Evolutionary conservation across 768 basidiomycete species (phyloP), one percentile per base, ranked within the genome.

Genomic region (Pleurotus sapidus): DNA sequence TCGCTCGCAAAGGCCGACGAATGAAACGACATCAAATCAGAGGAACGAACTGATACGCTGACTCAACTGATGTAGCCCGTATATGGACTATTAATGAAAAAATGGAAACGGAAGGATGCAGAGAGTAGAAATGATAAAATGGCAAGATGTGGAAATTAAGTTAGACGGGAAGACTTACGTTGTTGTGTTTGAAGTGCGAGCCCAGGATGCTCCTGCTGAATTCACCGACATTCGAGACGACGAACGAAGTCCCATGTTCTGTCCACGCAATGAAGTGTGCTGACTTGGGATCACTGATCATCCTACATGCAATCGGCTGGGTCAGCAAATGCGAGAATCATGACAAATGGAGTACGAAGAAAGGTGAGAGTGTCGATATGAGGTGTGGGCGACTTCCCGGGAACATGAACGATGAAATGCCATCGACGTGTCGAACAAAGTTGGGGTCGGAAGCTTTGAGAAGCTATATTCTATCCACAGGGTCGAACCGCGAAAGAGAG

Each of bases 181-280:
- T 93, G 70, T 92, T 93, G 73, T 94, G 92, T 71, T 93, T 93
- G 73, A 93, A 94, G 67, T 94, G 91, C 2, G 87, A 84, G 3
- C 91, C 91, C 27, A 94, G 77, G 63, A 93, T 92, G 65, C 84
- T 89, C 59, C 89, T 77, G 63, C 89, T 91, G 68, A 94, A 93
- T 67, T 92, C 89, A 69, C 88, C 88, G 48, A 91, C 89, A 59
- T 91, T 92, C 43, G 87, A 88, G 37, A 94, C 91, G 46, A 93
- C 89, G 64, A 94, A 93, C 47, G 88, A 89, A 49, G 90, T 86
- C 23, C 91, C 91, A 11, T 84, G 79, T 27, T 91, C 88, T 1
- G 90, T 91, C 90, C 91, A 94, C 1, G 83, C 74, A 63, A 93
- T 93, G 67, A 90, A 91, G 63, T 86, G 84, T 4, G 87, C 80